Evolutionary conservation across 345 rosid species (phyloP).

Genomic region (Theobroma cacao): DNA sequence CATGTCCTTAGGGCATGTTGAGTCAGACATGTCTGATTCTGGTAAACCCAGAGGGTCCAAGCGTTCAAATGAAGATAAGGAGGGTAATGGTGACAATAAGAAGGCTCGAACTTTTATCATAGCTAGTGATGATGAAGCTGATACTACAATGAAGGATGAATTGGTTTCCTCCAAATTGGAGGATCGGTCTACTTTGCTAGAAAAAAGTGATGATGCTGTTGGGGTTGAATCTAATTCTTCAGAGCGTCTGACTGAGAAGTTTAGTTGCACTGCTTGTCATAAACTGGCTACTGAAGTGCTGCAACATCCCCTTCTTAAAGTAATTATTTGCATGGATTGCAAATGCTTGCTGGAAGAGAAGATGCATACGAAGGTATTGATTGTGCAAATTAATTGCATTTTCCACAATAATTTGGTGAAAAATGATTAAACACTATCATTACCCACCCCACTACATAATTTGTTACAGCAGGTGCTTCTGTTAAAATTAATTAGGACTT

Average conservation of each 20-base stretch:
- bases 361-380: constrained; percentile 63
- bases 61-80: constrained; percentile 44
- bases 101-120: constrained; percentile 36
- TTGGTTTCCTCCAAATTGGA: constrained; percentile 24
- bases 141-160: constrained; percentile 28
- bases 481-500: background rate
- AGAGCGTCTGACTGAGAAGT: constrained; percentile 32
- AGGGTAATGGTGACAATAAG: constrained; percentile 35
- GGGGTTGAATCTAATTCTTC: constrained; percentile 27
- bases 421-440: background rate
- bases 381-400: background rate
- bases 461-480: background rate
- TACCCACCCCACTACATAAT: background rate
- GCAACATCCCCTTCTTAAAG: constrained; percentile 78
- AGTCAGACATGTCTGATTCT: constrained; percentile 30
- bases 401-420: background rate
- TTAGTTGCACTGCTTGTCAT: constrained; percentile 78
- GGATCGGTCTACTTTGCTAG: constrained; percentile 30
- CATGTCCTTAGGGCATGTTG: constrained; percentile 24
- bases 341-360: constrained; percentile 64
- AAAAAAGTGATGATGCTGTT: constrained; percentile 14
- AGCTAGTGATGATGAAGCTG: constrained; percentile 44
- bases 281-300: constrained; percentile 62
- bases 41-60: constrained; percentile 33
- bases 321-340: constrained; percentile 86